These are phyloP conservation scores for Saccharomycopsis oosterbeekiorum DNA, from an alignment of 805 yeast species.

Conservation along the genomic window DNA sequence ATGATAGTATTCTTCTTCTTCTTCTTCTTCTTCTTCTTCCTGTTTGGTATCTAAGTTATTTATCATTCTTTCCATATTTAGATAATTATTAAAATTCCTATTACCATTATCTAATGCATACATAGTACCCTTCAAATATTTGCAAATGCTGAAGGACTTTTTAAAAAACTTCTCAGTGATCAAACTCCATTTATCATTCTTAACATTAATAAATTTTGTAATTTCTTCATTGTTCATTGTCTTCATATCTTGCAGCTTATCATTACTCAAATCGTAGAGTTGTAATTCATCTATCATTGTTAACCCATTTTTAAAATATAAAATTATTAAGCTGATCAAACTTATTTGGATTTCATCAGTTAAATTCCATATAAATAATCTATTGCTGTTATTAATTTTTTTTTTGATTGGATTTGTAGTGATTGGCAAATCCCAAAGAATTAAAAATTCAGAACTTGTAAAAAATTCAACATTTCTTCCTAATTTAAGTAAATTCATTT, in stretches of 20 bases:
- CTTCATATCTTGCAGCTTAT: background rate
- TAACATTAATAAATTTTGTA: background rate
- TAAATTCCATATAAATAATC: conserved; percentile 5
- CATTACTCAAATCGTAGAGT: conserved; percentile 3
- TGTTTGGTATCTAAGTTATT: no score
- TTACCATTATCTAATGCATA: background rate
- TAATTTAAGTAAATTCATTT: background rate
- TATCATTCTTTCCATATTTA: background rate
- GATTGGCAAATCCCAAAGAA: conserved; percentile 14
- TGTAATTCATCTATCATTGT: background rate
- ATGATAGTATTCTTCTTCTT: background rate
- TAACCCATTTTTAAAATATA: conserved; percentile 10
- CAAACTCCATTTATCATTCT: conserved; percentile 8
- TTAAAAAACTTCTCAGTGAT: conserved; percentile 12
- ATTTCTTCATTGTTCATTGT: background rate
- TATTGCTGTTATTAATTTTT: background rate
- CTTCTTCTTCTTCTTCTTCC: no score
- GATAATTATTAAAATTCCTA: background rate
- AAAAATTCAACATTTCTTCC: background rate
- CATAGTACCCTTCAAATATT: background rate
- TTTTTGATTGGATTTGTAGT: background rate
- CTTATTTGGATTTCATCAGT: conserved; percentile 8
- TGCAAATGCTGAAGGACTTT: conserved; percentile 7
- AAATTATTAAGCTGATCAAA: conserved; percentile 3
- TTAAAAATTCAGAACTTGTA: background rate